Evolutionary conservation across 116 monocot genomes (phyloP).

Genomic region (Trichopus zeylanicus): DNA sequence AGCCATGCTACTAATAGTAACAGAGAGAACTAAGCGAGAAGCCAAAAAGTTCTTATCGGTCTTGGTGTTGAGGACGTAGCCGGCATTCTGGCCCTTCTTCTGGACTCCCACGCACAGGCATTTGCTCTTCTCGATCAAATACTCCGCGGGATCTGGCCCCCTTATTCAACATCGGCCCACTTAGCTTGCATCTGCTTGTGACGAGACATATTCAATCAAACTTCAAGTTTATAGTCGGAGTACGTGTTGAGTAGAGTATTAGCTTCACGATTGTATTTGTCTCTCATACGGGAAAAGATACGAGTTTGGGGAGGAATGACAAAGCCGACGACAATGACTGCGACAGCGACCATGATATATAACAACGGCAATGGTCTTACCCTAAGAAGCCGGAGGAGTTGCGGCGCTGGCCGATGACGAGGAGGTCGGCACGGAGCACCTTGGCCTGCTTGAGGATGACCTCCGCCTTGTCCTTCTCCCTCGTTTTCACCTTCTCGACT

Average conservation of each 20-base stretch:
- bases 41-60: conserved; percentile 92
- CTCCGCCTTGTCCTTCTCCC: conserved; percentile 50
- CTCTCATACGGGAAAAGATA: no score
- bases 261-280: no score
- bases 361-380: no score
- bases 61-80: conserved; percentile 82
- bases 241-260: no score
- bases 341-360: no score
- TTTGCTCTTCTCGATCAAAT: conserved; percentile 85
- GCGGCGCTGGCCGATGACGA: conserved; percentile 57
- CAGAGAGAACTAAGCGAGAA: conserved; percentile 58
- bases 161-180: conserved; percentile 24
- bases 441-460: conserved; percentile 42
- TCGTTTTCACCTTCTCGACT: conserved; percentile 48
- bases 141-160: conserved; percentile 46
- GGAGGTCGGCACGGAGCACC: conserved; percentile 36
- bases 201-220: conserved; percentile 1
- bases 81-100: conserved; percentile 81
- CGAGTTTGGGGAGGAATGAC: no score
- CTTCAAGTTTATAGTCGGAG: no score
- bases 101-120: conserved; percentile 87
- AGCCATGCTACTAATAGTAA: no score
- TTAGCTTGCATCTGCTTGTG: conserved; percentile 41
- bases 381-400: conserved; percentile 18
- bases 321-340: no score